Evolutionary conservation across 495 filamentous ascomycete genomes (phyloP).

Genomic region (Annulohypoxylon nitens): DNA sequence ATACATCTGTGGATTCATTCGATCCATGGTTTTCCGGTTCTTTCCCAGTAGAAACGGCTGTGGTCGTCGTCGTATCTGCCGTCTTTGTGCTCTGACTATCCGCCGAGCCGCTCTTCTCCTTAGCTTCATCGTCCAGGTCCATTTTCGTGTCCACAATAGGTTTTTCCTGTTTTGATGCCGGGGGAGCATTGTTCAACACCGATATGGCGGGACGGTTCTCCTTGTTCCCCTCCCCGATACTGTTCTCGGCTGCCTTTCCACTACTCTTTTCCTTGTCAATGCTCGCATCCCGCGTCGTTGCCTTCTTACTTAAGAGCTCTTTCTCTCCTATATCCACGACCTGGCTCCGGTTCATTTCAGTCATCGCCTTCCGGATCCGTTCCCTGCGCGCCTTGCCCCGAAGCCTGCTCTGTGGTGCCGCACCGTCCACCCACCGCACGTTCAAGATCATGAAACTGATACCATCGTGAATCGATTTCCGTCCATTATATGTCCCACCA

Average conservation of each 20-base stretch:
- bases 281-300: constrained; percentile 27
- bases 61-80: not conserved
- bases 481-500: constrained; percentile 60
- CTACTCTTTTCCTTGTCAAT: constrained; percentile 22
- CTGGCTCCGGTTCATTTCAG: constrained; percentile 56
- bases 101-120: constrained; percentile 38
- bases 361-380: constrained; percentile 61
- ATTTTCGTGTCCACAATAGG: constrained; percentile 29
- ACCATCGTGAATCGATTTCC: constrained; percentile 76
- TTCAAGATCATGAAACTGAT: constrained; percentile 86
- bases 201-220: constrained; percentile 53
- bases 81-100: constrained; percentile 26
- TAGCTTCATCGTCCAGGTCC: constrained; percentile 16
- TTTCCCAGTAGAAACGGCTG: constrained; percentile 1
- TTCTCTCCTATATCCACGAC: constrained; percentile 47
- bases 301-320: constrained; percentile 36
- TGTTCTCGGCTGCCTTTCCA: constrained; percentile 30
- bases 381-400: constrained; percentile 63
- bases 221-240: constrained; percentile 57
- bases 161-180: constrained; percentile 26
- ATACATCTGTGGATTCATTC: constrained; percentile 9
- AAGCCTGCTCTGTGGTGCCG: constrained; percentile 68
- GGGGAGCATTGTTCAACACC: not conserved
- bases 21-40: constrained; percentile 11
- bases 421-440: constrained; percentile 82